Evolutionary conservation across 2,329 filamentous ascomycete species (phyloP), one percentile per base, ranked within the genome.

Genomic region (Bipolaris gigantea): DNA sequence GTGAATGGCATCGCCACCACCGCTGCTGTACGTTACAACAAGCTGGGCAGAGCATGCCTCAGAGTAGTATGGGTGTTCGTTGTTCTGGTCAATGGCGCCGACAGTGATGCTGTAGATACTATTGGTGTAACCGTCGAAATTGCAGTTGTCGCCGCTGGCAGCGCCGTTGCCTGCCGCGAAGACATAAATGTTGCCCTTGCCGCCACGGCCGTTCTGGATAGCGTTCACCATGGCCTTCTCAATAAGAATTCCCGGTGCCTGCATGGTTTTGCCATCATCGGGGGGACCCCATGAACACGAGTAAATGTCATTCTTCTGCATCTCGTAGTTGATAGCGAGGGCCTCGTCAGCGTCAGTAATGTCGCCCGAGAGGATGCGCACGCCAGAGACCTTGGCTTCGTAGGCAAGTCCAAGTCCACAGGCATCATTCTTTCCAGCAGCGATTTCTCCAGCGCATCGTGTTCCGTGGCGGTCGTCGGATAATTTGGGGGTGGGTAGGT

Each of bases 111-210:
- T 97, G 81, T 97, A 99, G 66, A 99, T 99, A 72, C 92, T 97
- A 79, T 99, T 99, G 55, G 94, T 99, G 76, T 99, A 99, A 35
- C 94, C 94, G 71, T 99, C 94, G 73, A 99, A 99, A 74, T 99
- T 99, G 82, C 94, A 99, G 76, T 99, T 97, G 74, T 99, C 94
- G 42, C 90, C 92, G 60, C 80, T 85, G 3, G 81, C 80, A 9
- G 93, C 95, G 53, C 94, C 94, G 70, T 99, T 99, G 55, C 94
- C 94, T 62, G 93, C 92, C 39, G 94, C 94, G 75, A 99, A 99
- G 50, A 99, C 94, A 69, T 92, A 99, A 62, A 99, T 89, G 25
- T 91, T 96, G 8, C 94, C 94, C 48, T 87, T 85, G 3, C 92
- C 90, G 45, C 79, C 81, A 47, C 94, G 89, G 38, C 94, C 94